Base-by-base conservation (phyloP, 306 rosid genomes). In the Ochetophila trinervis region DNA sequence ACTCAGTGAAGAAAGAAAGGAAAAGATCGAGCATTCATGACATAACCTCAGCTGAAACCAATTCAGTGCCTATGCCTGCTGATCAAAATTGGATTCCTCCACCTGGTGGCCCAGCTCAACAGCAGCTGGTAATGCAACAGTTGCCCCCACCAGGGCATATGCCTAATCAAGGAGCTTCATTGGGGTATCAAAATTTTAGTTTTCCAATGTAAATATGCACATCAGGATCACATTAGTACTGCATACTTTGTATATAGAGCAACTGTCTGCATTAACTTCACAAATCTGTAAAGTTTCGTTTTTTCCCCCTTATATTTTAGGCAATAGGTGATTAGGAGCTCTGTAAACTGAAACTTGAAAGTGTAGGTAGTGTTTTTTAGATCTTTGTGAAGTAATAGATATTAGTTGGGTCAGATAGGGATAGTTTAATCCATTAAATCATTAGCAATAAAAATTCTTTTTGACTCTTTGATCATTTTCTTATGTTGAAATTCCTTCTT, bases 21-120 rank as follows among this genome's bases (percentile, higher is more conserved):
- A 92, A 92, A 68, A 78, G 98, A 40, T 86, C 96, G 15, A 92
- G 98, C 78, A 92, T 92, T 55, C 98, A 92, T 30, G 98, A 92
- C 87, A 89, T 92, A 68, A 92, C 91, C 53, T 67, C 95, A 0
- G 92, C 83, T 22, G 91, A 85, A 5, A 78, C 74, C 62, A 79
- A 77, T 77, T 24, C 80, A 0, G 78, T 55, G 5, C 63, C 85
- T 0, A 23, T 22, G 7, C 80, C 89, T 0, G 66, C 82, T 45
- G 87, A 83, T 66, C 85, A 78, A 32, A 82, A 73, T 40, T 83
- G 88, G 90, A 69, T 79, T 79, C 81, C 87, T 74, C 76, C 86
- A 1, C 60, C 60, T 2, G 30, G 61, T 48, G 64, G 56, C 50
- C 73, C n/a, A n/a, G n/a, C n/a, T n/a, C n/a, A n/a, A n/a, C n/a